A percentile compares a stretch with the other conserved stretches of the same genome.
Evolutionary conservation across 805 yeast genomes (phyloP).

Genomic region (Saccharomycopsis lassenensis): DNA sequence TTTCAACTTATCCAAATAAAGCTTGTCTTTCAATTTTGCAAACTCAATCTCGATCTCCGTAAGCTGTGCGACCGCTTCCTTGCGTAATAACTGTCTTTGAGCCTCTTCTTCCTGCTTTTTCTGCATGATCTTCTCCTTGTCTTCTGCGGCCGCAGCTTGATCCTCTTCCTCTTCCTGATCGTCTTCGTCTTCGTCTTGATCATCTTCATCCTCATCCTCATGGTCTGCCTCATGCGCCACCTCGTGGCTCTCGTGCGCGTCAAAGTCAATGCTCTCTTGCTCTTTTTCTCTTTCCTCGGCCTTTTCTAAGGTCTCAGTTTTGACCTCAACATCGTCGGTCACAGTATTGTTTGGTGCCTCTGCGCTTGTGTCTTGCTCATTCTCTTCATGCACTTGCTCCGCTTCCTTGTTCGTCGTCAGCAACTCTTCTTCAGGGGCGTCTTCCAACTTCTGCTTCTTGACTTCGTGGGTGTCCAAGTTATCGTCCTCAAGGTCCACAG

Average conservation of each 20-base stretch:
- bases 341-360: background rate
- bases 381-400: background rate
- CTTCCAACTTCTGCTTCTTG: constrained; percentile 1
- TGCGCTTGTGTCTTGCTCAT: background rate
- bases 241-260: constrained; percentile 17
- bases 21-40: constrained; percentile 72
- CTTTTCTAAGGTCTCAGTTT: constrained; percentile 20
- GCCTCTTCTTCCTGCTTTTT: constrained; percentile 20
- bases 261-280: constrained; percentile 18
- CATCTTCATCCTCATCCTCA: constrained; percentile 21
- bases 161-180: constrained; percentile 22
- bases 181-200: constrained; percentile 22
- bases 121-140: constrained; percentile 14
- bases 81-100: constrained; percentile 33
- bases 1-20: constrained; percentile 73
- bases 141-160: constrained; percentile 18
- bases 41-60: constrained; percentile 77
- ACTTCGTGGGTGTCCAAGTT: too few species aligned
- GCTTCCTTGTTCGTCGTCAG: background rate
- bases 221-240: constrained; percentile 18
- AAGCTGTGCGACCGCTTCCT: constrained; percentile 59
- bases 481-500: background rate
- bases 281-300: constrained; percentile 19
- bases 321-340: constrained; percentile 19
- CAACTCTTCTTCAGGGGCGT: background rate